Evolutionary conservation across 2,329 filamentous ascomycete species (phyloP).

Genomic region (Colletotrichum phormii): DNA sequence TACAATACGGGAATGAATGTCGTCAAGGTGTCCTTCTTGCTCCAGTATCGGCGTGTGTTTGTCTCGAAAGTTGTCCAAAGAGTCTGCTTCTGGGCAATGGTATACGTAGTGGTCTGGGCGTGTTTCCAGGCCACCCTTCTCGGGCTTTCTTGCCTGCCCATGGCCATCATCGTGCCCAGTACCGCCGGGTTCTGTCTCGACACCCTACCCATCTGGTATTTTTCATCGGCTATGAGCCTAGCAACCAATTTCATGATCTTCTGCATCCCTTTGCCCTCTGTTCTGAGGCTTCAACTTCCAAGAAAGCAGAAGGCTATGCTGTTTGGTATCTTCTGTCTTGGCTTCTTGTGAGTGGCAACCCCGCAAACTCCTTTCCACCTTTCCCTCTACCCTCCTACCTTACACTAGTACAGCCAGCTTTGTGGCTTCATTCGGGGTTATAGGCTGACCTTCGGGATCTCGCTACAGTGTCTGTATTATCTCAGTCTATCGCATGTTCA

Average conservation of each 20-base stretch:
- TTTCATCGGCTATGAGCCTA: constrained; percentile 44
- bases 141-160: constrained; percentile 43
- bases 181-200: constrained; percentile 43
- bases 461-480: constrained; percentile 46
- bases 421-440: too few relatives aligned
- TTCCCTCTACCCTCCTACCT: background rate
- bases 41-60: constrained; percentile 49
- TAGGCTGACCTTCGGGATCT: too few relatives aligned
- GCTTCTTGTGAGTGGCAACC: constrained; percentile 45
- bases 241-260: constrained; percentile 45
- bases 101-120: constrained; percentile 43
- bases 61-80: constrained; percentile 37
- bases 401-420: too few relatives aligned
- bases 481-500: constrained; percentile 47
- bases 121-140: constrained; percentile 42
- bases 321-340: constrained; percentile 45
- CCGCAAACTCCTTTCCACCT: background rate
- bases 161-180: constrained; percentile 41
- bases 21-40: constrained; percentile 46
- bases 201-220: constrained; percentile 46
- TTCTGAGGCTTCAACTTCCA: constrained; percentile 41
- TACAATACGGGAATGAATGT: constrained; percentile 48
- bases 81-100: constrained; percentile 44
- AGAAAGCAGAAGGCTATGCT: constrained; percentile 44
- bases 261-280: constrained; percentile 42